Evolutionary conservation across 208 protist species (phyloP).

Genomic region (Trypanosoma cruzi): DNA sequence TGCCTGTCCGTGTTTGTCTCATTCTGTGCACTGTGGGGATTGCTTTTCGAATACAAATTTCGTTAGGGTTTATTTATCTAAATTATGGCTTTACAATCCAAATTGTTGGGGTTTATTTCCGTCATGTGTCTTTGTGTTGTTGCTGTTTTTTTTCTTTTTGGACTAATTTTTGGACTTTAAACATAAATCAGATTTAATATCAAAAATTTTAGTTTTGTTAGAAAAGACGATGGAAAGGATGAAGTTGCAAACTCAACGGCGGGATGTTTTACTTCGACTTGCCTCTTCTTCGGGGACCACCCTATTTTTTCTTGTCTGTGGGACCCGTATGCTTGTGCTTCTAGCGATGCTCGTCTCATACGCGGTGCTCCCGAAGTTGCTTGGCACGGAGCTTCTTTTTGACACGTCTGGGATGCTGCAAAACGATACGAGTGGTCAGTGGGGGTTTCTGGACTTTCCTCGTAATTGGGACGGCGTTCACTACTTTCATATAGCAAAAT

Average conservation of each 20-base stretch:
- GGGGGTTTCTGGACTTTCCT: conserved; percentile 45
- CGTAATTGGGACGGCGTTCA: conserved; percentile 78
- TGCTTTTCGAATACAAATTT: no score
- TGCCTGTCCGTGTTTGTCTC: no score
- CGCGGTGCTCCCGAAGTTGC: conserved; percentile 40
- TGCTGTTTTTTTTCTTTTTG: not conserved
- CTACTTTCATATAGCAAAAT: conserved; percentile 69
- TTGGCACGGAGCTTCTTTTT: conserved; percentile 46
- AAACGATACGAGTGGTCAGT: conserved; percentile 31
- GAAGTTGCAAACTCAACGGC: not conserved
- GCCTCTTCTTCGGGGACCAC: conserved; percentile 40
- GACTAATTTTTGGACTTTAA: no score
- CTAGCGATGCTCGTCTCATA: conserved; percentile 46
- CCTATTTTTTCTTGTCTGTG: conserved; percentile 43
- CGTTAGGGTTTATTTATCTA: no score
- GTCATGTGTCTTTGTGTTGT: not conserved
- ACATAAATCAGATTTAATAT: no score
- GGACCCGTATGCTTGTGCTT: conserved; percentile 43
- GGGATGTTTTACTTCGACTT: conserved; percentile 35
- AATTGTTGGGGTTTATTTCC: conserved; percentile 5
- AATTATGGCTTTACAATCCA: conserved; percentile 10
- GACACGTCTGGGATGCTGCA: conserved; percentile 59
- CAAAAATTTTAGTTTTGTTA: not conserved
- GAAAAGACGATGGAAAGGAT: not conserved
- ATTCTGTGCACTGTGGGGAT: no score